Evolutionary conservation across 2,329 filamentous ascomycete genomes (phyloP).

Genomic region (Beauveria caledonica): DNA sequence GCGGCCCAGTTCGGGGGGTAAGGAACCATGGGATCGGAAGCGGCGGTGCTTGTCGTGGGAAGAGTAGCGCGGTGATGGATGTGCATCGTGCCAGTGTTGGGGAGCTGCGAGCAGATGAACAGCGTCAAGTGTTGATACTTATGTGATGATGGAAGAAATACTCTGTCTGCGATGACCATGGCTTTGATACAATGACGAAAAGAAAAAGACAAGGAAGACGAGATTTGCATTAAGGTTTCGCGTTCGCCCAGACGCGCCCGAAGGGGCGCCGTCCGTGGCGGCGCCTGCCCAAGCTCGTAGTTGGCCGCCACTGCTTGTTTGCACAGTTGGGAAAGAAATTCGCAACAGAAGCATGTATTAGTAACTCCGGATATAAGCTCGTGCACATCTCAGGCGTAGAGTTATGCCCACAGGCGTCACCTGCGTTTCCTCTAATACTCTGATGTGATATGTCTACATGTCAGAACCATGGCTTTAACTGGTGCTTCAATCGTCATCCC

Average conservation of each 20-base stretch:
- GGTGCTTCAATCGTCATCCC: slow-evolving; percentile 22
- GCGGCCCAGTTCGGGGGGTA: too few species aligned
- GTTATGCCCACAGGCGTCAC: background rate
- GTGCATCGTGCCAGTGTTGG: background rate
- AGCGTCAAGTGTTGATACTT: background rate
- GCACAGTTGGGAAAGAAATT: background rate
- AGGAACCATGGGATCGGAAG: too few species aligned
- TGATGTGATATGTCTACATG: background rate
- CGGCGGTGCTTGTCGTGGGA: background rate
- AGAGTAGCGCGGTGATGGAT: background rate
- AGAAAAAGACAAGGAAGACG: background rate
- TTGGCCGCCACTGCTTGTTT: background rate
- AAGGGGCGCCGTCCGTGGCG: background rate
- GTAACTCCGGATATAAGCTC: background rate
- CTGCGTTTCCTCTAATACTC: background rate
- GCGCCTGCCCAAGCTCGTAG: background rate
- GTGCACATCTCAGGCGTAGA: background rate
- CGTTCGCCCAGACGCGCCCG: background rate
- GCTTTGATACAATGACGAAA: background rate
- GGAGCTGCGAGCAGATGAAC: background rate
- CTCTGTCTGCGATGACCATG: background rate
- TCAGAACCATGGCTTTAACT: background rate
- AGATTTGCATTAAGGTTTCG: background rate
- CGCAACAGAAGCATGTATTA: background rate
- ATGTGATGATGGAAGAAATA: background rate